Percentiles rank a stretch among this genome's conserved stretches.
Evolutionary conservation across 495 filamentous ascomycete genomes (phyloP).

Genomic region (Aspergillus cavernicola): DNA sequence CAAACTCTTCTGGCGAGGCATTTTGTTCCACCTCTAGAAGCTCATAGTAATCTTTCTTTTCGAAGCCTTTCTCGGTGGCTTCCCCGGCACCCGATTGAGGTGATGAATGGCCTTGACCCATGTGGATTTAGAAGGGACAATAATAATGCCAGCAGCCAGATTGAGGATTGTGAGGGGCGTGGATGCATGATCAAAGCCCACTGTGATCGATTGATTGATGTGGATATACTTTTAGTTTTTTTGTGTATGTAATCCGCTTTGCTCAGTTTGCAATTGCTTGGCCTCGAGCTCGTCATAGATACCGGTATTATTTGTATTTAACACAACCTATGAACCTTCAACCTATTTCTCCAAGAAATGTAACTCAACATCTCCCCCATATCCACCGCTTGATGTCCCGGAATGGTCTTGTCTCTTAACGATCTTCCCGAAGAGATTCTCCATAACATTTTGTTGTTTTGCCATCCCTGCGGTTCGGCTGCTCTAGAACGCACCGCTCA

Average conservation of each 20-base stretch:
- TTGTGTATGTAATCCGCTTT: too few relatives aligned
- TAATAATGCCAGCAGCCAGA: too few relatives aligned
- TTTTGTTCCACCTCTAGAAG: conserved; percentile 68
- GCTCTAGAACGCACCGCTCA: conserved; percentile 58
- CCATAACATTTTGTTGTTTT: conserved; percentile 59
- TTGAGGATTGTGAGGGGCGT: not conserved
- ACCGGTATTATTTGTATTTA: too few relatives aligned
- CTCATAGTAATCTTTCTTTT: conserved; percentile 89
- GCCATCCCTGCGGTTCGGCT: conserved; percentile 46
- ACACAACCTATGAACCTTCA: too few relatives aligned
- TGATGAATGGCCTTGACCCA: conserved; percentile 82
- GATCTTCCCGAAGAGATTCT: conserved; percentile 72
- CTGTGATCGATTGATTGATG: too few relatives aligned
- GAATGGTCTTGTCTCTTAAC: conserved; percentile 39
- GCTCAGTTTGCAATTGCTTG: too few relatives aligned
- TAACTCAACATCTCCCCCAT: not conserved
- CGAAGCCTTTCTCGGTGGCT: conserved; percentile 20
- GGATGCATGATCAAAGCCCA: too few relatives aligned
- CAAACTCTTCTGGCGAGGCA: conserved; percentile 82
- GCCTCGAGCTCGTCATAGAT: not conserved
- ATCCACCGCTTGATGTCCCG: conserved; percentile 14
- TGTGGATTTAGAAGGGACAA: conserved; percentile 25
- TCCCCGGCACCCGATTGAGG: conserved; percentile 27
- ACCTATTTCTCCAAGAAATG: too few relatives aligned
- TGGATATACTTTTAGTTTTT: too few relatives aligned